These are phyloP conservation scores for Usnea hakonensis DNA, from an alignment of 495 filamentous ascomycete genomes.

Conservation along the genomic window DNA sequence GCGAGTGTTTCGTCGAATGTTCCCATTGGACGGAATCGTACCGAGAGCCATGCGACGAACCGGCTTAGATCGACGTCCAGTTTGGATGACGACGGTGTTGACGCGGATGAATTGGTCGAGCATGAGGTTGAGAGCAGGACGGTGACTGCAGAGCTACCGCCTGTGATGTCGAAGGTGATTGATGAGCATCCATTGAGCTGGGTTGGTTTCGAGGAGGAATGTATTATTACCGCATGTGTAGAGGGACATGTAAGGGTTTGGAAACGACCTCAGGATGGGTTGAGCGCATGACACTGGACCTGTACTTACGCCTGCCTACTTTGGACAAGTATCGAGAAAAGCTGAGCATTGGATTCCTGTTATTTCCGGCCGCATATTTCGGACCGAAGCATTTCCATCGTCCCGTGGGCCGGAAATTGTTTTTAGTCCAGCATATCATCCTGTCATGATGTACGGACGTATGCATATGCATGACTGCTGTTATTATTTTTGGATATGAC, in stretches of 20 bases:
- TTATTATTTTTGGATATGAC: no score
- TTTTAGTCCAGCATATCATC: no score
- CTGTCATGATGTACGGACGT: no score
- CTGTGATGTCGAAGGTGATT: slow-evolving; percentile 82
- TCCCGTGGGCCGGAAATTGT: no score
- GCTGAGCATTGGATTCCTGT: no score
- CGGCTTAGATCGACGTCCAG: slow-evolving; percentile 56
- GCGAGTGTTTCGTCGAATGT: slow-evolving; percentile 52
- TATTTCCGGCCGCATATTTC: no score
- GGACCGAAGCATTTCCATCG: no score
- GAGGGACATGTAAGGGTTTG: slow-evolving; percentile 83
- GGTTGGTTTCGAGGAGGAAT: slow-evolving; percentile 84
- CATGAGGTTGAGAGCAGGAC: slow-evolving; percentile 77
- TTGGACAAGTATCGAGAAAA: no score
- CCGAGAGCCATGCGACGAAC: slow-evolving; percentile 36
- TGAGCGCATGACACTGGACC: slow-evolving; percentile 27
- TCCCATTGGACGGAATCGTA: slow-evolving; percentile 37
- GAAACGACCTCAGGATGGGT: slow-evolving; percentile 64
- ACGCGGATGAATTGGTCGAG: slow-evolving; percentile 47
- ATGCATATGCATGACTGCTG: no score
- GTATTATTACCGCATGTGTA: slow-evolving; percentile 77
- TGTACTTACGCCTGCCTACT: background rate
- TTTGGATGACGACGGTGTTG: slow-evolving; percentile 50
- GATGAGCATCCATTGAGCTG: slow-evolving; percentile 83
- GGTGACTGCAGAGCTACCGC: slow-evolving; percentile 79